These are phyloP conservation scores for Cryphonectria parasitica DNA, from an alignment of 2,329 filamentous ascomycete genomes.

Conservation along the genomic window DNA sequence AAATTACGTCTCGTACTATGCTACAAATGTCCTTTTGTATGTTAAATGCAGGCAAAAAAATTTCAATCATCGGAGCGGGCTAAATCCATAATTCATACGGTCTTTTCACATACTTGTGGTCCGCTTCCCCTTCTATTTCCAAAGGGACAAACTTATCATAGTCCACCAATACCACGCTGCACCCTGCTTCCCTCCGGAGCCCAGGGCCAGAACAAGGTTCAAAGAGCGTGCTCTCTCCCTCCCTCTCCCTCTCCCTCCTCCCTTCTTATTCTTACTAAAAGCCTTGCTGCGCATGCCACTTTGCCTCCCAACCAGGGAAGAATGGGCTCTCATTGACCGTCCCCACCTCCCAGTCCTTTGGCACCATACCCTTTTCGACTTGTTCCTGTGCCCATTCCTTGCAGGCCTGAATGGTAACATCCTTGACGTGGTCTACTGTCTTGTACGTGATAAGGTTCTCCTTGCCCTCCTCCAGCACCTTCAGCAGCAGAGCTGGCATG, in stretches of 20 bases:
- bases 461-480: conserved; percentile 68
- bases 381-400: conserved; percentile 70
- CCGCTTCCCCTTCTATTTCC: background rate
- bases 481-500: conserved; percentile 69
- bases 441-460: conserved; percentile 64
- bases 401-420: conserved; percentile 69
- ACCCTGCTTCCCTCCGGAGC: background rate
- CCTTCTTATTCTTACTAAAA: conserved; percentile 25
- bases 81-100: background rate
- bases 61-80: background rate
- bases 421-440: conserved; percentile 78
- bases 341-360: conserved; percentile 63
- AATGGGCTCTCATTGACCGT: conserved; percentile 78
- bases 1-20: background rate
- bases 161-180: background rate
- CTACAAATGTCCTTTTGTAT: background rate
- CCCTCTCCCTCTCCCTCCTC: no score
- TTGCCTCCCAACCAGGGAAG: conserved; percentile 76
- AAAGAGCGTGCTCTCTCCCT: background rate
- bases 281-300: conserved; percentile 55
- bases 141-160: background rate
- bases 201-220: background rate
- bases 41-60: background rate
- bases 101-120: background rate
- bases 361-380: conserved; percentile 45